These are phyloP conservation scores for Lichtheimia ramosa DNA, from an alignment of 371 early-diverging fungal genomes.

Conservation along the genomic window DNA sequence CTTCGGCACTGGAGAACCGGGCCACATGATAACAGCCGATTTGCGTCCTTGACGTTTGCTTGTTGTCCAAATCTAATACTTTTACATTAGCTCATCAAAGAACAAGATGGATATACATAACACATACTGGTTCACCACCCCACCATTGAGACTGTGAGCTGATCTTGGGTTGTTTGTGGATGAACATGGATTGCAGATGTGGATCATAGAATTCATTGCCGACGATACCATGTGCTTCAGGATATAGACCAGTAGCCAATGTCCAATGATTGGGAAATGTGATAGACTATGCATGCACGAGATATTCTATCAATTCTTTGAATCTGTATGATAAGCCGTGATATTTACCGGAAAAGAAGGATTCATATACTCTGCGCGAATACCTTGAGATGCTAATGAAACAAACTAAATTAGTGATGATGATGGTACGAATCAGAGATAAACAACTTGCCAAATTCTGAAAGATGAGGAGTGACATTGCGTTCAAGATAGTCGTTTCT, in stretches of 20 bases:
- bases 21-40: slow-evolving; percentile 87
- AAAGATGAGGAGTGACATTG: slow-evolving; percentile 70
- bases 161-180: slow-evolving; percentile 63
- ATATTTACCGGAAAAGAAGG: slow-evolving; percentile 72
- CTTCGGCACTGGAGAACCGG: slow-evolving; percentile 72
- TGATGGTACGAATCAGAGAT: not conserved
- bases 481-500: slow-evolving; percentile 81
- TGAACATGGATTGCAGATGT: slow-evolving; percentile 68
- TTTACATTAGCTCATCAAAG: no score
- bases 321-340: not conserved
- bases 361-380: slow-evolving; percentile 65
- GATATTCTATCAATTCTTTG: not conserved
- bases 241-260: slow-evolving; percentile 89
- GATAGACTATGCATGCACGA: slow-evolving; percentile 40
- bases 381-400: slow-evolving; percentile 41
- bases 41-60: slow-evolving; percentile 65
- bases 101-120: no score
- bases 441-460: slow-evolving; percentile 50
- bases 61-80: slow-evolving; percentile 82
- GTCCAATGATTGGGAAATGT: slow-evolving; percentile 97
- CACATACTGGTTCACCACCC: slow-evolving; percentile 85
- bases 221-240: slow-evolving; percentile 92
- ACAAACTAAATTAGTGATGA: not conserved
- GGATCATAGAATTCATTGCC: slow-evolving; percentile 89
- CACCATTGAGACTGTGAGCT: slow-evolving; percentile 78